Evolutionary conservation across 805 yeast genomes (phyloP), one percentile per base, ranked within the genome.

Genomic region (Yamadazyma takamatsuzukensis): DNA sequence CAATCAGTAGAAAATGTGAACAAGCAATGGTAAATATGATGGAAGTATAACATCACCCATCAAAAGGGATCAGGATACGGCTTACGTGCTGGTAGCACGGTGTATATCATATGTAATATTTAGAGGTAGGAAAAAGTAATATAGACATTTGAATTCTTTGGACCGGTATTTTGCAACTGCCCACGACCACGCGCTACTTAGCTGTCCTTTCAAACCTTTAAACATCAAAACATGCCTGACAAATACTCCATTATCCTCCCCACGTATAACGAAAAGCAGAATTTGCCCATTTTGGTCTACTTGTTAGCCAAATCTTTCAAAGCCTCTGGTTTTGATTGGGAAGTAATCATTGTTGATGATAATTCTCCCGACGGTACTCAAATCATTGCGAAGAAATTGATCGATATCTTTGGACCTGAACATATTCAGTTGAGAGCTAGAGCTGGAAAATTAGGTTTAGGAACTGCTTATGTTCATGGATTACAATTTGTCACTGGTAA

Each of bases 351-450:
- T 52, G 89, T 82, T 29, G 90, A 82, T 50, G 90, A 82, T 52
- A 76, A 72, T 42, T 81, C 89, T 8, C 90, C 90, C 27, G 90
- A 82, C 54, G 90, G 90, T 6, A 82, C 90, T 14, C 89, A 81
- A 53, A 81, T 74, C 11, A 71, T 80, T 32, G 88, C 87, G 41
- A 68, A 74, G 41, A 70, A 77, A 53, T 63, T 78, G 45, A 69
- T 76, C 40, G 59, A 61, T 21, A 59, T 76, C 6, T 80, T 78
- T 51, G 86, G 86, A 6, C 50, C 56, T 13, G 72, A 76, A 15
- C 82, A 71, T 50, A 74, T 81, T 33, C 74, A 76, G 38, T 70
- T 82, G 52, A 69, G 79, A 51, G 76, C 90, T 15, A 74, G 90
- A 49, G 78, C 83, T 3, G 89, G 89, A 26, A 82, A 83, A 56